Conservation (phyloP, 2,329 filamentous ascomycete genomes). For the Bimuria novae-zelandiae region DNA sequence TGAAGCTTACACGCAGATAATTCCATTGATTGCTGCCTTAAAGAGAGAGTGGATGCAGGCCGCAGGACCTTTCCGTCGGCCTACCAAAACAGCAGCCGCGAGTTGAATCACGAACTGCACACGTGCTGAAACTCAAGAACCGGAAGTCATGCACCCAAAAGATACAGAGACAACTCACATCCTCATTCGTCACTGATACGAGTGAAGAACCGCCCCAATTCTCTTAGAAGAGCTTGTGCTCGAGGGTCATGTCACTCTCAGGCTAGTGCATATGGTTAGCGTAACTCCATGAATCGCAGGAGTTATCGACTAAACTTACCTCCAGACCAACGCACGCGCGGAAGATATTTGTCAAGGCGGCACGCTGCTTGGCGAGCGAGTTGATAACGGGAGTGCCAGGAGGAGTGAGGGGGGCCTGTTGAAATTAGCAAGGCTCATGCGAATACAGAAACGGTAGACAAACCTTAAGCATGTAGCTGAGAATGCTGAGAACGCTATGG, state of each 20-base stretch:
- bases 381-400: constrained; percentile 96
- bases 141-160: too few relatives aligned
- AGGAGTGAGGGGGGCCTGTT: constrained; percentile 84
- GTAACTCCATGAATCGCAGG: neutral
- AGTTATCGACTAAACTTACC: constrained; percentile 25
- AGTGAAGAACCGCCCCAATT: too few relatives aligned
- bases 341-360: constrained; percentile 96
- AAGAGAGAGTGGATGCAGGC: constrained; percentile 3
- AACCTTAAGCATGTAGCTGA: constrained; percentile 96
- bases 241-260: constrained; percentile 75
- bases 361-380: constrained; percentile 92
- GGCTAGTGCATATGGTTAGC: neutral
- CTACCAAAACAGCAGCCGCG: neutral
- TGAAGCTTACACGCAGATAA: neutral
- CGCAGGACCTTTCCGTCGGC: neutral
- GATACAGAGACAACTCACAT: neutral
- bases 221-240: constrained; percentile 88
- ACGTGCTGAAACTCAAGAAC: neutral
- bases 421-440: constrained; percentile 14
- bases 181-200: neutral
- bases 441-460: constrained; percentile 8
- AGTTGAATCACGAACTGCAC: constrained; percentile 3
- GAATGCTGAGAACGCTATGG: constrained; percentile 93
- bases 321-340: constrained; percentile 95
- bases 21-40: constrained; percentile 2